Base-by-base conservation (phyloP, 306 rosid species). In the Hylodesmum podocarpum region DNA sequence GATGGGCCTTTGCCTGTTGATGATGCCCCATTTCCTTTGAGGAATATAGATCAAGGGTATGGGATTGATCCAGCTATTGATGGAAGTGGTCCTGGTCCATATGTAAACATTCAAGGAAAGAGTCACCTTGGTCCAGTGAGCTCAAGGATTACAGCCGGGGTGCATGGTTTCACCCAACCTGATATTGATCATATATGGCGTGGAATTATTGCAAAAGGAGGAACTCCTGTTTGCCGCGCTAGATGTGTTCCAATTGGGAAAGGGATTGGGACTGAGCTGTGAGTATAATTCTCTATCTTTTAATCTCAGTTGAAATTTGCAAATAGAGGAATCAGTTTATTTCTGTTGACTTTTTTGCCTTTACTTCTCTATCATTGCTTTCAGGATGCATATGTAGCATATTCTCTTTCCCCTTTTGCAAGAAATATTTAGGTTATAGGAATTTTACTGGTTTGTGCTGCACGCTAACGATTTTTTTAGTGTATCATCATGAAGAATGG, bases 191-290 rank as follows among this genome's bases (percentile, higher is more conserved):
- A 78, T 78, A 83, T 91, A 54, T 93, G 99, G 99, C 97, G 94
- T 28, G 99, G 99, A 31, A 70, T 91, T 50, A 87, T 96, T 81
- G 98, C 99, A 28, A 96, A 96, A 85, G 99, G 99, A 16, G 99
- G 99, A 75, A 93, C 99, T 7, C 94, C 94, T 66, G 97, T 96
- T 82, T 96, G 99, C 70, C 94, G 85, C 68, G 98, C 98, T 65
- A 90, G 99, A 66, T 96, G 98, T 70, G 87, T 96, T 50, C 99
- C 98, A 57, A 63, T 96, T 4, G 98, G 96, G 58, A 90, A 91
- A 70, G 98, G 99, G 81, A 67, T 91, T 27, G 91, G 87, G 59
- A 69, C 92, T 72, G 98, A 88, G 75, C 97, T 96, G 99, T 96
- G 89, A 96, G 99, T 91, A 81, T 41, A 63, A 40, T 9, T 69